Base-by-base conservation (phyloP, 2,329 filamentous ascomycete species). In the Aurifilum marmelostoma region DNA sequence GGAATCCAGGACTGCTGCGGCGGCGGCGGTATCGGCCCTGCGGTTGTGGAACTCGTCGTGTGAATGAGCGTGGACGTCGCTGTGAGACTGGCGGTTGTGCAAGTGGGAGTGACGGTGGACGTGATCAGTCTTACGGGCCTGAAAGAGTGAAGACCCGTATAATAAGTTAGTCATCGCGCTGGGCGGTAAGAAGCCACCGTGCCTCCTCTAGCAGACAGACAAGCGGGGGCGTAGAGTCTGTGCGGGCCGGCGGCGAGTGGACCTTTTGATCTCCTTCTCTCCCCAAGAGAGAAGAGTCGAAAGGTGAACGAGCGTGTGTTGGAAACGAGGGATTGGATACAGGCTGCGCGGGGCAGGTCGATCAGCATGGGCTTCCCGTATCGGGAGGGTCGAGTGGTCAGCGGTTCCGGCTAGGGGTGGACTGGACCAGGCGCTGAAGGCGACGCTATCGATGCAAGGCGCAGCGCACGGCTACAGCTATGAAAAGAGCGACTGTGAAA, bases 71-170 rank as follows among this genome's bases (percentile, higher is more conserved):
- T 76, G 72, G 61, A 29, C 29, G 65, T 68, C 60, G 60, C 43
- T 54, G 67, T 73, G 72, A 65, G 54, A 63, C 67, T 73, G 71
- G 70, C 61, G 74, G 65, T 71, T 67, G 47, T 74, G 72, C 62
- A 69, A 68, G 69, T 69, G 72, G 41, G 63, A 77, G 74, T 79
- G 77, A 75, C 63, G 69, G 66, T 68, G 69, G 54, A 39, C 67
- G 71, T 75, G 69, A 67, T 77, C 73, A 73, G 69, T 75, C 68
- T 73, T 73, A 75, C 79, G 81, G 79, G 80, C 77, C 82, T 83
- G 82, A 82, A 80, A 75, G 79, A 84, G 81, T 83, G 82, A 82
- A 82, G 82, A 78, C 80, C 80, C 81, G 77, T 77, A 79, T 73
- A 75, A 77, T 76, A 79, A 77, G 77, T 81, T 80, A 77, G 80